Evolutionary conservation across 2,329 filamentous ascomycete genomes (phyloP), one percentile per base, ranked within the genome.

Genomic region (Shiraia bambusicola): DNA sequence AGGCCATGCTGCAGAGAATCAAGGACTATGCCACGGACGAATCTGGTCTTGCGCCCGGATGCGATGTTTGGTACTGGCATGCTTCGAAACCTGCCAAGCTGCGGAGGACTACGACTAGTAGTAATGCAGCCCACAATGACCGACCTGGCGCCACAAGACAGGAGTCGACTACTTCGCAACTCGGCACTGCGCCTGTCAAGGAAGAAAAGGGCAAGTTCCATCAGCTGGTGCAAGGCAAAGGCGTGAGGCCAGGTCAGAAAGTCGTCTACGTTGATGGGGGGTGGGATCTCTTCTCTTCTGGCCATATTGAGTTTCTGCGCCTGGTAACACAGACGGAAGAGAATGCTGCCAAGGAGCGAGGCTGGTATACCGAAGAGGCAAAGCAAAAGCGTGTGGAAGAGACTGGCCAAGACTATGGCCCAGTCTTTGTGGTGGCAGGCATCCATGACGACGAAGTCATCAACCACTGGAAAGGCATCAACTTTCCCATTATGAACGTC

Each of bases 401-500:
- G 49, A 65, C 72, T 5, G 86, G 86, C 12, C 77, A 77, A 32
- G 88, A 94, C 69, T 95, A 94, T 61, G 77, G 81, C 0, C 89
- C 90, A 0, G 86, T 84, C 6, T 97, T 88, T 65, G 79, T 98
- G n/a, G 82, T 97, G 30, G 91, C 89, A 2, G 93, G 93, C 34
- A 84, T 98, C 16, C 93, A 98, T 70, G 88, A 95, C 60, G 93
- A 98, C 67, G 83, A 86, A 51, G 90, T 95, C 46, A 95, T 98
- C 69, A 98, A 98, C 71, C 77, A 86, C 59, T 94, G 90, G 87
- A 97, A 97, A 72, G 92, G 93, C 26, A 79, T 96, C 59, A 98
- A 98, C 73, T 98, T 96, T 66, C 93, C 93, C 17, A 97, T 98
- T 72, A 98, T 98, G 93, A 98, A 97, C 74, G 91, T 95, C 42